A percentile compares a stretch with the other conserved stretches of the same genome.
Evolutionary conservation across 1,139 yeast species (phyloP).

Genomic region (Sugiyamaella pinicola): DNA sequence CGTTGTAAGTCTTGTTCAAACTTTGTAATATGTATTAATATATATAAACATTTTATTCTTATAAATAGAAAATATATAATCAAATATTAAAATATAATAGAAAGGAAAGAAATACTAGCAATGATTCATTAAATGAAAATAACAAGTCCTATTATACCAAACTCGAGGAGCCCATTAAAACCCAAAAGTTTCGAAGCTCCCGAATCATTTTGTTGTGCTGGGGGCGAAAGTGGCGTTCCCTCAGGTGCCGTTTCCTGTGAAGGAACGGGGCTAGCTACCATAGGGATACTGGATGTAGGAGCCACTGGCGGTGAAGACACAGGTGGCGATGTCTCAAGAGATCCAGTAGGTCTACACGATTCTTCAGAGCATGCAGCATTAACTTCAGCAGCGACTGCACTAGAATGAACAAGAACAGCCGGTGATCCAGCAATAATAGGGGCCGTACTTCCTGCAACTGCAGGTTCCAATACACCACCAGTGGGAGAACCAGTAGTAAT

Average conservation of each 20-base stretch:
- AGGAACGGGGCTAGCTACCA: neutral
- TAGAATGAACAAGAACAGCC: neutral
- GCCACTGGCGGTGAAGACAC: neutral
- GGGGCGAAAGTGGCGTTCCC: neutral
- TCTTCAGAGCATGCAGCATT: neutral
- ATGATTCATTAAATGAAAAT: neutral
- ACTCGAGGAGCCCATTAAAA: neutral
- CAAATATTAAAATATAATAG: neutral
- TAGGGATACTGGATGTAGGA: neutral
- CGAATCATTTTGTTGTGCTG: neutral
- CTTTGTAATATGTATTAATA: neutral
- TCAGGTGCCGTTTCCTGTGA: constrained; percentile 1
- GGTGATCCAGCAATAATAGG: neutral
- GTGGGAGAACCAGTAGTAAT: neutral
- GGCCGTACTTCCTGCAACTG: no score
- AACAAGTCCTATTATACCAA: neutral
- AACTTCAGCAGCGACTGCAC: neutral
- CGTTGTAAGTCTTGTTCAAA: neutral
- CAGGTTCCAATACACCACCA: neutral
- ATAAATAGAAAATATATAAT: neutral
- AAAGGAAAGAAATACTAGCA: neutral
- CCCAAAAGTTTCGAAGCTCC: constrained; percentile 1
- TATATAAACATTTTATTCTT: no score
- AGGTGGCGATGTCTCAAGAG: neutral
- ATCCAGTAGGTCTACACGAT: neutral